A percentile compares a stretch with the other conserved stretches of the same genome.
phyloP scores from a whole-genome alignment of 148 eudicot genomes.

The Silene latifolia region DNA sequence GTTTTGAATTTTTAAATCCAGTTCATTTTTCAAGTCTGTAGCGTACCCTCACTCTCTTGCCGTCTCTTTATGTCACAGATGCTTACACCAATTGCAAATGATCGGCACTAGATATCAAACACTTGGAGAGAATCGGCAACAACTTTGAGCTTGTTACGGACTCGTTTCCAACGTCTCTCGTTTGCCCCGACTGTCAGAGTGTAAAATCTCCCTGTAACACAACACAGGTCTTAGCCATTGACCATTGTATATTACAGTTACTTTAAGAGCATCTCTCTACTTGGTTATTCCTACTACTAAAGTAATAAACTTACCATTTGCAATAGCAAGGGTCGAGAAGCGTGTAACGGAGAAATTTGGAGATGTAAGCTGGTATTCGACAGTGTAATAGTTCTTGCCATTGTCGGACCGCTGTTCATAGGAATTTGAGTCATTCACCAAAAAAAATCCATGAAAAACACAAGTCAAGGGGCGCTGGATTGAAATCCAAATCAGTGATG shows the following conservation, averaged over 20 bases:
- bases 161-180: slow-evolving; percentile 71
- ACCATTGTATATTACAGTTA: neutral
- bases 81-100: too few relatives aligned
- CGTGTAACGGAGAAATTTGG: slow-evolving; percentile 67
- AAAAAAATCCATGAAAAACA: neutral
- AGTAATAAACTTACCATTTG: slow-evolving; percentile 50
- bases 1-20: too few relatives aligned
- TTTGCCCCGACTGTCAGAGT: slow-evolving; percentile 79
- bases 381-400: slow-evolving; percentile 76
- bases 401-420: slow-evolving; percentile 53
- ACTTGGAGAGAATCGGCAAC: slow-evolving; percentile 85
- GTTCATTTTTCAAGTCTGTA: too few relatives aligned
- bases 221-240: neutral
- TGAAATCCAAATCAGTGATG: too few relatives aligned
- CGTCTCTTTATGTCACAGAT: too few relatives aligned
- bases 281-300: neutral
- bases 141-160: slow-evolving; percentile 70
- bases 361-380: slow-evolving; percentile 70
- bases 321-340: slow-evolving; percentile 81
- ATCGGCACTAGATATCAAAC: slow-evolving; percentile 44
- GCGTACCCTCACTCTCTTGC: too few relatives aligned
- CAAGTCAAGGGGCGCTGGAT: neutral
- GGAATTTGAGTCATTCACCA: neutral
- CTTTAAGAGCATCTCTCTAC: neutral
- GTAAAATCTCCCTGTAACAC: slow-evolving; percentile 66